phyloP scores from a whole-genome alignment of 192 early-diverging fungal species.

The Tieghemiomyces parasiticus region DNA sequence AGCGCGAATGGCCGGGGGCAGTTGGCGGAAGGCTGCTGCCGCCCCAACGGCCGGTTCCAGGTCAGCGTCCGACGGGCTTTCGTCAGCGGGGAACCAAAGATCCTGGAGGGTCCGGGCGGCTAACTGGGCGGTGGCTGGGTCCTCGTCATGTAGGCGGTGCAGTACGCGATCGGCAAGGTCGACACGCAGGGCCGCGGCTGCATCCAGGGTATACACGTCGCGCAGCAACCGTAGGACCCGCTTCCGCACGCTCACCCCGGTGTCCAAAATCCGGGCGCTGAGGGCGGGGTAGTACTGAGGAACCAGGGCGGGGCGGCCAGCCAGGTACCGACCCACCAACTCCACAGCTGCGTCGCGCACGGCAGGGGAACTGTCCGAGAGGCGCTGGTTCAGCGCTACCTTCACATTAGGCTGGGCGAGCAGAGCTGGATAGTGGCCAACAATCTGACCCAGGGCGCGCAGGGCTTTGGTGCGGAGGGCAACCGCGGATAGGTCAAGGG shows the following conservation, averaged over 20 bases:
- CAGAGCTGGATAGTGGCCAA: constrained; percentile 44
- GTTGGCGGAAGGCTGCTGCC: constrained; percentile 9
- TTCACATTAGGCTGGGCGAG: constrained; percentile 46
- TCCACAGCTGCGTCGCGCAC: constrained; percentile 90
- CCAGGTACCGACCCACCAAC: constrained; percentile 66
- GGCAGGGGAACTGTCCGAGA: constrained; percentile 67
- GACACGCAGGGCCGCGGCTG: constrained; percentile 28
- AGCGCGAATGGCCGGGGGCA: constrained; percentile 8
- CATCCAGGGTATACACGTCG: constrained; percentile 48
- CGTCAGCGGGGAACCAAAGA: constrained; percentile 40
- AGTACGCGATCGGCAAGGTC: constrained; percentile 59
- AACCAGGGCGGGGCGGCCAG: constrained; percentile 43
- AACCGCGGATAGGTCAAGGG: constrained; percentile 48
- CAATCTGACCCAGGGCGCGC: constrained; percentile 63
- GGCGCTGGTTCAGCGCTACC: constrained; percentile 49
- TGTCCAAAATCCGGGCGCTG: constrained; percentile 73
- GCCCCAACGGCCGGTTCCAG: no score
- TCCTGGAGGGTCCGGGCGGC: constrained; percentile 56
- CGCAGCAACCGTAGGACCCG: constrained; percentile 63
- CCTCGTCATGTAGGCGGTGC: constrained; percentile 52
- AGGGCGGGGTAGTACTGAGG: constrained; percentile 66
- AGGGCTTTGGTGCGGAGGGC: constrained; percentile 61
- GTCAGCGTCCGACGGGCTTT: constrained; percentile 21
- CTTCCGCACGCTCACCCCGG: constrained; percentile 75
- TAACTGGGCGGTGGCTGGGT: constrained; percentile 39